phyloP scores from a whole-genome alignment of 768 basidiomycete genomes.

The Xerocomus potaroensis region DNA sequence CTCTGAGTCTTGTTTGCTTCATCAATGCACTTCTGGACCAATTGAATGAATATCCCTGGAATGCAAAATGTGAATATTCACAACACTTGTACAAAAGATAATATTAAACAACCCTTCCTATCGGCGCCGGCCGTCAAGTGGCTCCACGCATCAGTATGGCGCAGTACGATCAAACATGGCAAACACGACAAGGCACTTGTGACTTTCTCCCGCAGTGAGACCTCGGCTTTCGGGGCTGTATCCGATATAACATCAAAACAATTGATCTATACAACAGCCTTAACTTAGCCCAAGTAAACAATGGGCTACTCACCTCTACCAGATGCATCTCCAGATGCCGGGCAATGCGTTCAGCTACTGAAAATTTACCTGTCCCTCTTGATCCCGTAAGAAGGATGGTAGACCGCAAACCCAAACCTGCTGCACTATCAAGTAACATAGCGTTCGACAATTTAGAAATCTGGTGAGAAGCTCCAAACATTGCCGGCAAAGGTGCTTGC shows the following conservation, averaged over 20 bases:
- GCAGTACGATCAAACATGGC: conserved; percentile 80
- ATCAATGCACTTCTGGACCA: conserved; percentile 60
- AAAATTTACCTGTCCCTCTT: conserved; percentile 79
- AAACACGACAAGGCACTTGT: conserved; percentile 74
- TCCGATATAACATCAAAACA: conserved; percentile 84
- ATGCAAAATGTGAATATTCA: background rate
- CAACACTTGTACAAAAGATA: background rate
- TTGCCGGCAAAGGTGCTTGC: background rate
- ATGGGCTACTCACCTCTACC: conserved; percentile 52
- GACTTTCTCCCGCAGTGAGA: conserved; percentile 62
- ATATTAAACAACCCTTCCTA: conserved; percentile 37
- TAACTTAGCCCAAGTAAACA: background rate
- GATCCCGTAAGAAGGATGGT: conserved; percentile 77
- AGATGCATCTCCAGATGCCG: conserved; percentile 69
- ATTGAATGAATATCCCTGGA: conserved; percentile 53
- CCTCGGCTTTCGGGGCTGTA: conserved; percentile 70
- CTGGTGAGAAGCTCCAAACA: conserved; percentile 38
- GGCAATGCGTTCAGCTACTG: conserved; percentile 52
- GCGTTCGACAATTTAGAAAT: conserved; percentile 59
- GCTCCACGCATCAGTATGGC: conserved; percentile 76
- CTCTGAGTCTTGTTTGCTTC: conserved; percentile 56
- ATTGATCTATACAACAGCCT: conserved; percentile 55
- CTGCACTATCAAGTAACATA: conserved; percentile 49
- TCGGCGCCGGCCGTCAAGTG: conserved; percentile 58
- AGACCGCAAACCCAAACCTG: conserved; percentile 59